Percentiles rank a stretch among this genome's conserved stretches.
These are phyloP conservation scores for Helianthus tuberosus DNA, from an alignment of 129 eudicot genomes.

Conservation along the genomic window DNA sequence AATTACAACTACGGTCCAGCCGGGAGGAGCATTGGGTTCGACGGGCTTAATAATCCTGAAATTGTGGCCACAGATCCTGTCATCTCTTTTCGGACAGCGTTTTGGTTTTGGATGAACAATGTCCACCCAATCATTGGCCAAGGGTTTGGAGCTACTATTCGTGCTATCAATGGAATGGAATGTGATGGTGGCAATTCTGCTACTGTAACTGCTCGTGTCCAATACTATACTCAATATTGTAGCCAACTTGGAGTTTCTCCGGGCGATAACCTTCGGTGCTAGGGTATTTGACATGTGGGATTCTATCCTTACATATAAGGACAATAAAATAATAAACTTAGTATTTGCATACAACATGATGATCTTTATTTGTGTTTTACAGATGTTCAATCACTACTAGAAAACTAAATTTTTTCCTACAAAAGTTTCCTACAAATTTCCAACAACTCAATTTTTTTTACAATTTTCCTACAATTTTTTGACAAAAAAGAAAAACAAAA, in stretches of 20 bases:
- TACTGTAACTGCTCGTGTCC: conserved; percentile 32
- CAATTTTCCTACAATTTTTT: no score
- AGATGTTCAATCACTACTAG: background rate
- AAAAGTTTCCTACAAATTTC: no score
- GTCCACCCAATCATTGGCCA: conserved; percentile 35
- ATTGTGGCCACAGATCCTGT: conserved; percentile 30
- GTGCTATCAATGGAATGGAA: conserved; percentile 37
- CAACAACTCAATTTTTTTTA: no score
- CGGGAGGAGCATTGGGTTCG: conserved; percentile 38
- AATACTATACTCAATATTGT: conserved; percentile 31
- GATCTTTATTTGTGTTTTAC: background rate
- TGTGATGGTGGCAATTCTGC: conserved; percentile 31
- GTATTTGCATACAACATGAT: background rate
- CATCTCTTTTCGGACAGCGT: conserved; percentile 35
- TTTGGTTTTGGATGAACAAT: conserved; percentile 44
- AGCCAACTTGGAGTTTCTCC: conserved; percentile 39
- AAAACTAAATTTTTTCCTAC: no score
- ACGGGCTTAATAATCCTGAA: conserved; percentile 40
- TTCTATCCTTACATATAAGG: background rate
- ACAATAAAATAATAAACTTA: background rate
- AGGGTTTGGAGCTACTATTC: conserved; percentile 39
- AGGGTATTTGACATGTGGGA: background rate
- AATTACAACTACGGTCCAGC: conserved; percentile 45
- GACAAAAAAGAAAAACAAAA: no score
- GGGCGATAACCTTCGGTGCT: conserved; percentile 35